These are phyloP conservation scores for Globisporangium megalacanthum DNA, from an alignment of 352 stramenopile genomes.

Conservation along the genomic window DNA sequence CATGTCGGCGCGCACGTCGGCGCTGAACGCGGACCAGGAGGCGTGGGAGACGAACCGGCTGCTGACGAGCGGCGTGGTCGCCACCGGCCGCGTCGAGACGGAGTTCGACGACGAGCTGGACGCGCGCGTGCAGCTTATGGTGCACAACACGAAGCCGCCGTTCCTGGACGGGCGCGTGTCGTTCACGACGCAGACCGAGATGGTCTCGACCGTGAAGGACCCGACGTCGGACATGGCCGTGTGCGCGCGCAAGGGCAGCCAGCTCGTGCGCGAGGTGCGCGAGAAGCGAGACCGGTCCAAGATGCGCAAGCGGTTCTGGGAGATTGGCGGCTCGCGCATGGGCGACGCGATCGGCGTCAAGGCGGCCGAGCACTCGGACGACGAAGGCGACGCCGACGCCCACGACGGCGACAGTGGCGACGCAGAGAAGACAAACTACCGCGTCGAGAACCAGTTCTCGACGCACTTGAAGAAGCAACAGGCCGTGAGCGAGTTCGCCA, in stretches of 20 bases:
- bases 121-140: constrained; percentile 93
- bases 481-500: constrained; percentile 94
- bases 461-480: constrained; percentile 91
- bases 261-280: constrained; percentile 68
- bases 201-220: constrained; percentile 95
- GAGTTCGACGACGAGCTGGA: constrained; percentile 95
- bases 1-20: constrained; percentile 89
- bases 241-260: constrained; percentile 92
- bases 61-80: constrained; percentile 92
- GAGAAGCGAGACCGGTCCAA: constrained; percentile 83
- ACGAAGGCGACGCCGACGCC: constrained; percentile 49
- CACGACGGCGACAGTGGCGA: constrained; percentile 31
- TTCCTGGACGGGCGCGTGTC: constrained; percentile 94
- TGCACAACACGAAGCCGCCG: constrained; percentile 97
- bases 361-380: constrained; percentile 41
- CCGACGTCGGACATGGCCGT: constrained; percentile 94
- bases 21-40: constrained; percentile 95
- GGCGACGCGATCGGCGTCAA: constrained; percentile 94
- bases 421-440: constrained; percentile 84
- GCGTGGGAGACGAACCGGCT: constrained; percentile 98
- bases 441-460: constrained; percentile 93
- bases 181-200: constrained; percentile 95
- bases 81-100: constrained; percentile 56
- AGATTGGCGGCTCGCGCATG: constrained; percentile 96
- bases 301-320: constrained; percentile 99